These are phyloP conservation scores for Rhododendron vialii DNA, from an alignment of 148 eudicot genomes.

Conservation along the genomic window DNA sequence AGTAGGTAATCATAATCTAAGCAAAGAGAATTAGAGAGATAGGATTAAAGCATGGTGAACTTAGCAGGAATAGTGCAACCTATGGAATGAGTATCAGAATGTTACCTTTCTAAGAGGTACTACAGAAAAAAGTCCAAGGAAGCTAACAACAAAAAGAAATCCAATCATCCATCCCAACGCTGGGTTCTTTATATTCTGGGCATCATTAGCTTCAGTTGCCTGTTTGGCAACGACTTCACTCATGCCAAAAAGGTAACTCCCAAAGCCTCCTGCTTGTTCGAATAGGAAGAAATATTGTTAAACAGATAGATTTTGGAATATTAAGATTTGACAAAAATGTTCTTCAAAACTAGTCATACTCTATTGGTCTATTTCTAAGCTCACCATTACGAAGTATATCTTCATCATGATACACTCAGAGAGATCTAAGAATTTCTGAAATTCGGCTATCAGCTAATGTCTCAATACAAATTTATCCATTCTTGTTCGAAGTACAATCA, in stretches of 20 bases:
- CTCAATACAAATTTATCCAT: background rate
- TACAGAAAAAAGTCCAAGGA: slow-evolving; percentile 77
- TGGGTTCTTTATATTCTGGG: slow-evolving; percentile 55
- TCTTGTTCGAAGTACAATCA: background rate
- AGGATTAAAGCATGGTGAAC: background rate
- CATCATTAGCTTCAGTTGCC: slow-evolving; percentile 30
- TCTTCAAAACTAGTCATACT: background rate
- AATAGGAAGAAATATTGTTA: background rate
- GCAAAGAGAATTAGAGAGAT: background rate
- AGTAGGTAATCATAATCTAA: background rate
- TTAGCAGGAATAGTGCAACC: background rate
- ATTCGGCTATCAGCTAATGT: background rate
- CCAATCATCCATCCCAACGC: slow-evolving; percentile 67
- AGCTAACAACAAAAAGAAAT: slow-evolving; percentile 84
- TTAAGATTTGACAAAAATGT: background rate
- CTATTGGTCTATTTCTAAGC: background rate
- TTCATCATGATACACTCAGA: background rate
- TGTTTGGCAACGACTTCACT: slow-evolving; percentile 58
- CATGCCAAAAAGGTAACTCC: slow-evolving; percentile 85
- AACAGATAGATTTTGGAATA: background rate
- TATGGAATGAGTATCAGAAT: background rate
- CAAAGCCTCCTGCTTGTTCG: slow-evolving; percentile 72
- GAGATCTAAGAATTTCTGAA: background rate
- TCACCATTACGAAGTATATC: background rate
- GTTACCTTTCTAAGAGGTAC: slow-evolving; percentile 82